phyloP scores from a whole-genome alignment of 208 protist species.

The Wallacemonas sp. region DNA sequence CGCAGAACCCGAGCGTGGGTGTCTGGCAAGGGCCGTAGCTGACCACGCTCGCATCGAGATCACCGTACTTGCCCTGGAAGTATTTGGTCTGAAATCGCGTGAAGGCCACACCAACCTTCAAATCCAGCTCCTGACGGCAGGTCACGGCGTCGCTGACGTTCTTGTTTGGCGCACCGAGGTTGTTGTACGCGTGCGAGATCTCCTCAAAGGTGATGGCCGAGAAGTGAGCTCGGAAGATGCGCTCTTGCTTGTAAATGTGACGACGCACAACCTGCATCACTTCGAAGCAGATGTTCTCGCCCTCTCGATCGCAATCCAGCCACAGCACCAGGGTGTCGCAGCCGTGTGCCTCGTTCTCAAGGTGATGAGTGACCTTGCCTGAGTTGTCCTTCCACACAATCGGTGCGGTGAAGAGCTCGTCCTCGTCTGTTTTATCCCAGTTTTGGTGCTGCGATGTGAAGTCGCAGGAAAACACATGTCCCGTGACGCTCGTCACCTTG shows the following conservation, averaged over 20 bases:
- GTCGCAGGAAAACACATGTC: slow-evolving; percentile 92
- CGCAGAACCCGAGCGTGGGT: slow-evolving; percentile 94
- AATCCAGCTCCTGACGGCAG: slow-evolving; percentile 94
- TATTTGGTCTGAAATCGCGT: slow-evolving; percentile 93
- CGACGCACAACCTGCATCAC: slow-evolving; percentile 87
- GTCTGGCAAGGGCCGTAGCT: slow-evolving; percentile 98
- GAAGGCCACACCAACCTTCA: slow-evolving; percentile 96
- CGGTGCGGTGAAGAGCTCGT: slow-evolving; percentile 82
- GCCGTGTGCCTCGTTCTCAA: slow-evolving; percentile 74
- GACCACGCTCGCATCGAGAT: slow-evolving; percentile 87
- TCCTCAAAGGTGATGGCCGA: slow-evolving; percentile 89
- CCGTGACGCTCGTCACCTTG: slow-evolving; percentile 89
- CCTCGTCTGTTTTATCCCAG: slow-evolving; percentile 87
- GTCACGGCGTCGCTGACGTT: slow-evolving; percentile 93
- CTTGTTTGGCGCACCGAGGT: slow-evolving; percentile 89
- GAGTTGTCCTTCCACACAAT: slow-evolving; percentile 84
- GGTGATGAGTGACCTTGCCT: slow-evolving; percentile 85
- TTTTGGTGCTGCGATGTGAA: slow-evolving; percentile 89
- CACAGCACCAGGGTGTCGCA: slow-evolving; percentile 92
- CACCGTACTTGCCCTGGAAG: slow-evolving; percentile 89
- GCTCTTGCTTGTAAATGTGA: slow-evolving; percentile 51
- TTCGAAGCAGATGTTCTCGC: slow-evolving; percentile 98
- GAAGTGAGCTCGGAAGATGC: slow-evolving; percentile 92
- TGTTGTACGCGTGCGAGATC: slow-evolving; percentile 79
- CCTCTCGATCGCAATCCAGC: slow-evolving; percentile 97